Conservation (phyloP, 2,329 filamentous ascomycete genomes). For the Diaporthe sp. region DNA sequence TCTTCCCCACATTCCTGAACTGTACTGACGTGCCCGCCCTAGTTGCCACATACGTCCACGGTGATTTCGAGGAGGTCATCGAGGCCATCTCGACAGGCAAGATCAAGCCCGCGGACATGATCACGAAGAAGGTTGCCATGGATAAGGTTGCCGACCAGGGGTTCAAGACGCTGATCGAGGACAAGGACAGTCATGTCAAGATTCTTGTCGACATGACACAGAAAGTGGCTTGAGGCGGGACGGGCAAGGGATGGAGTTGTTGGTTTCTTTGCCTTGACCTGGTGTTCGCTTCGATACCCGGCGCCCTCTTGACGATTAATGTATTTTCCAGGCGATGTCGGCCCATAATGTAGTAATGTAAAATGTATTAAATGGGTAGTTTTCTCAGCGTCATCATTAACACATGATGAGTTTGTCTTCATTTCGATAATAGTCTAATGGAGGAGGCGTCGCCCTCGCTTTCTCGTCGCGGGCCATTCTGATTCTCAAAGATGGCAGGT, state of each 20-base stretch:
- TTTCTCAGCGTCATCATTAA: neutral
- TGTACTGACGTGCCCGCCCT: neutral
- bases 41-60: slow-evolving; percentile 37
- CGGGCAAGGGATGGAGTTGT: neutral
- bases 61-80: slow-evolving; percentile 45
- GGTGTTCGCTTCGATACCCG: slow-evolving; percentile 33
- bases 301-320: neutral
- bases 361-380: neutral
- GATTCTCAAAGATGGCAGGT: neutral
- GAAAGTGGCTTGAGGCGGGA: slow-evolving; percentile 15
- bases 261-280: slow-evolving; percentile 17
- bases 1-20: too few relatives aligned
- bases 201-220: slow-evolving; percentile 58
- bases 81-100: slow-evolving; percentile 42
- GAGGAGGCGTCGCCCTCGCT: neutral
- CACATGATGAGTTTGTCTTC: neutral
- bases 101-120: slow-evolving; percentile 64
- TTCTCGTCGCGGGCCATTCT: too few relatives aligned
- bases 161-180: slow-evolving; percentile 63
- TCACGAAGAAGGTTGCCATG: slow-evolving; percentile 64
- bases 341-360: slow-evolving; percentile 3
- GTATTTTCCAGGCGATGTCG: neutral
- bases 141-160: slow-evolving; percentile 64
- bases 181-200: slow-evolving; percentile 69
- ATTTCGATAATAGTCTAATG: neutral